Evolutionary conservation across 805 yeast genomes (phyloP), one percentile per base, ranked within the genome.

Genomic region (Naumovozyma dairenensis): DNA sequence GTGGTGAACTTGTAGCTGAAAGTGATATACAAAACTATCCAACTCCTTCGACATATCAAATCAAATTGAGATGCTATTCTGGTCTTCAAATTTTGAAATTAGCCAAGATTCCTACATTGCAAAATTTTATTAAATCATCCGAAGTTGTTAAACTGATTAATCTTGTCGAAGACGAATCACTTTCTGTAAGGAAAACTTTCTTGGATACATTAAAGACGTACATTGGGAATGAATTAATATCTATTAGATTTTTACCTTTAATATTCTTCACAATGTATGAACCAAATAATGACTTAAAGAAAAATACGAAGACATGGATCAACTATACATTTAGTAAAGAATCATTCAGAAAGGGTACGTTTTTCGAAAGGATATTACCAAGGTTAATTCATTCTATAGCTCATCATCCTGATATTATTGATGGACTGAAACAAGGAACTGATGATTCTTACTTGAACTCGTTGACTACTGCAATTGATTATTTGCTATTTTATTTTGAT

Each of bases 231-330:
- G 74, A 68, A 32, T 42, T 52, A 7, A 65, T 85, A 3, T 74
- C 93, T 1, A 77, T 77, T 35, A 67, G 74, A 39, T 84, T 77
- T 46, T 48, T 80, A 28, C 77, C 85, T 1, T 52, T 83, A 16
- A 60, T 82, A 1, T 83, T 80, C 51, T 79, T 82, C 50, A 65
- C 71, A 45, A 94, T 92, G 1, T 76, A 73, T 48, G 96, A 86
- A 48, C 89, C 93, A 0, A 68, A 71, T 19, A 46, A 45, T 3
- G 55, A 55, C 1, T 50, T 84, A 25, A 71, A 66, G 39, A 53
- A 59, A 1, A 69, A 72, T 26, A 68, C 74, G 0, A 65, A 66
- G 24, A 79, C 78, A 1, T 86, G 96, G 95, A 66, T 83, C 4
- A 65, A 67, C 29, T 77, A 89, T 1, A 65, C 77, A 12, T 67